A percentile compares a stretch with the other conserved stretches of the same genome.
These are phyloP conservation scores for Geotrichum ghanense DNA, from an alignment of 805 yeast species.

Conservation along the genomic window DNA sequence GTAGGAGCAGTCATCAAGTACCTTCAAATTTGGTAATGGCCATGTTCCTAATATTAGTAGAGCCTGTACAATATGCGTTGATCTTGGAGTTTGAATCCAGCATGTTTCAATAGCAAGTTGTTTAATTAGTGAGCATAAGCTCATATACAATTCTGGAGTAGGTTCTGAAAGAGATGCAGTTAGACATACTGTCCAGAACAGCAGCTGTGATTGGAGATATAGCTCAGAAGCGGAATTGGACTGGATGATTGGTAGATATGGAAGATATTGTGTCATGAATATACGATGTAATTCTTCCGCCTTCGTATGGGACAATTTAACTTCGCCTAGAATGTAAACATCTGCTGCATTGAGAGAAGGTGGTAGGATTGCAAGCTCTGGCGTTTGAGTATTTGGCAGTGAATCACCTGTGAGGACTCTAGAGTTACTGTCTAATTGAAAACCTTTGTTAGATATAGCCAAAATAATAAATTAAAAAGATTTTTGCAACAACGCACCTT, in stretches of 20 bases:
- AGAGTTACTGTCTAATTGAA: background rate
- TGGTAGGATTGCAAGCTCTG: background rate
- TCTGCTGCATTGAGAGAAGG: no score
- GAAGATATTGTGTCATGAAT: constrained; percentile 56
- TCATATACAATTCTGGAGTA: constrained; percentile 68
- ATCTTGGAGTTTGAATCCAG: constrained; percentile 87
- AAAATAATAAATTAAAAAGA: no score
- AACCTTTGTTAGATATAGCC: no score
- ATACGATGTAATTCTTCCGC: constrained; percentile 64
- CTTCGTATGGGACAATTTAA: constrained; percentile 48
- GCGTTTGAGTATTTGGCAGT: background rate
- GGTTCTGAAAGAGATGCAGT: constrained; percentile 83
- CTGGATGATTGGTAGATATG: constrained; percentile 68
- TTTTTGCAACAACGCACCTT: no score
- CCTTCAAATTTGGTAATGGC: constrained; percentile 91
- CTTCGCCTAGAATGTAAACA: no score
- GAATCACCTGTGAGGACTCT: background rate
- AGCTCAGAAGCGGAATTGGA: constrained; percentile 63
- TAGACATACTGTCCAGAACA: constrained; percentile 84
- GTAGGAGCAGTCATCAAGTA: constrained; percentile 83
- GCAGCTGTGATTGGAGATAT: constrained; percentile 68
- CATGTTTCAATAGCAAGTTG: constrained; percentile 86
- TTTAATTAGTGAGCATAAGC: constrained; percentile 65
- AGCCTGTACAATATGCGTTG: constrained; percentile 89
- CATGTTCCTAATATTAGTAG: constrained; percentile 72